A percentile compares a stretch with the other conserved stretches of the same genome.
phyloP scores from a whole-genome alignment of 192 early-diverging fungal species.

The Geranomyces variabilis region DNA sequence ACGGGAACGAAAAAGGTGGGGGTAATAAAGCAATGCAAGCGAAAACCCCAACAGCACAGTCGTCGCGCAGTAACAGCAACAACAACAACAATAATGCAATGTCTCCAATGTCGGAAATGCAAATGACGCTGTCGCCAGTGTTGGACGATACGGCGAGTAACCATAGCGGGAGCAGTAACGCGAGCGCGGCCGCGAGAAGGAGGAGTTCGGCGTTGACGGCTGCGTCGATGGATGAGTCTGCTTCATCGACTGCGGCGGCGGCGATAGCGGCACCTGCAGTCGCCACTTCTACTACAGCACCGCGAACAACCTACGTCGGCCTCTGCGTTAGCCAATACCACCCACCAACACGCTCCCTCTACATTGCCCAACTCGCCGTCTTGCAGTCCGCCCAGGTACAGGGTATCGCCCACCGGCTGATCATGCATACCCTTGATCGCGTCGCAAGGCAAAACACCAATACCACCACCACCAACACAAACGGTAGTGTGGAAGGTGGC shows the following conservation, averaged over 20 bases:
- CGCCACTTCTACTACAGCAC: background rate
- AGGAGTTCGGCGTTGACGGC: background rate
- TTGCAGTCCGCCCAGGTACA: slow-evolving; percentile 26
- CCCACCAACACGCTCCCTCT: slow-evolving; percentile 17
- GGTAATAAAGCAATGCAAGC: no score
- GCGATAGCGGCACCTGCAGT: background rate
- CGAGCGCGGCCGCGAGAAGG: background rate
- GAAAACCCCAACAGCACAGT: background rate
- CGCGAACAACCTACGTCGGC: slow-evolving; percentile 18
- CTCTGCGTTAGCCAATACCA: slow-evolving; percentile 21
- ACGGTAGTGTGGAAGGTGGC: background rate
- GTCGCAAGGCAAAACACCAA: background rate
- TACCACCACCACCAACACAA: background rate
- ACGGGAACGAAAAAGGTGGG: no score
- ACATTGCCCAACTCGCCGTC: slow-evolving; percentile 25
- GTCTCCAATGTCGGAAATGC: background rate
- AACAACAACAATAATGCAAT: background rate
- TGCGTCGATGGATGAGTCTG: background rate
- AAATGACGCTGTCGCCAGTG: background rate
- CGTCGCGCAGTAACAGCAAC: no score
- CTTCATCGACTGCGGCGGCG: no score
- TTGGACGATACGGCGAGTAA: background rate
- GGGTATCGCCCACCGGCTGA: slow-evolving; percentile 22
- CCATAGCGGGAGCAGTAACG: background rate
- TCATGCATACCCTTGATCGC: slow-evolving; percentile 6